A percentile compares a stretch with the other conserved stretches of the same genome.
These are phyloP conservation scores for Tricholoma hemisulphureum DNA, from an alignment of 768 basidiomycete genomes.

Conservation along the genomic window DNA sequence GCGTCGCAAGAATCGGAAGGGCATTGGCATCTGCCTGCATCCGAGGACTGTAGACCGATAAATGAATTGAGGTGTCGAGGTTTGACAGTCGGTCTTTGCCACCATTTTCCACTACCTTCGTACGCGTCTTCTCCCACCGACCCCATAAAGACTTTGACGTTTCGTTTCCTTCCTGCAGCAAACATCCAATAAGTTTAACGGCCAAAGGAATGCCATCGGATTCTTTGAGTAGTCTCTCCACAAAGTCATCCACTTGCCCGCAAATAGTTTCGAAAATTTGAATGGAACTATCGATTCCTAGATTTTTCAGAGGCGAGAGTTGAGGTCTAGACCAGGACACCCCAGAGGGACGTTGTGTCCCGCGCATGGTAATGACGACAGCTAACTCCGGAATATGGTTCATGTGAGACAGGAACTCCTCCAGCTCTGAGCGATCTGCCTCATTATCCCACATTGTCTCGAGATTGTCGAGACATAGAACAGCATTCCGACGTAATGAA, in stretches of 20 bases:
- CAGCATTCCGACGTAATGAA: not conserved
- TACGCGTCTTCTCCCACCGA: conserved; percentile 16
- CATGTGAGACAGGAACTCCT: conserved; percentile 1
- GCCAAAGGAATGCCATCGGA: not conserved
- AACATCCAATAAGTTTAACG: conserved; percentile 13
- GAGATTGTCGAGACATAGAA: conserved; percentile 8
- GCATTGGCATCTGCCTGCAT: conserved; percentile 15
- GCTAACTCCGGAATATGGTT: not conserved
- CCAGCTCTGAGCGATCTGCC: not conserved
- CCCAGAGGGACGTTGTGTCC: conserved; percentile 3
- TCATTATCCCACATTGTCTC: conserved; percentile 8
- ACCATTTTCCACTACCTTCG: conserved; percentile 17
- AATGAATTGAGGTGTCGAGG: conserved; percentile 19
- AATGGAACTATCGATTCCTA: not conserved
- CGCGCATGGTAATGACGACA: conserved; percentile 1
- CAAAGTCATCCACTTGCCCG: not conserved
- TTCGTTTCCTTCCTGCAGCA: conserved; percentile 19
- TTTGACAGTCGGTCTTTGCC: conserved; percentile 18
- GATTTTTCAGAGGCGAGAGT: not conserved
- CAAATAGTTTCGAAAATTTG: not conserved
- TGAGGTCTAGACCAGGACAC: not conserved
- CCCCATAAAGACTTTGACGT: conserved; percentile 16
- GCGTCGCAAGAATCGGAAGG: conserved; percentile 13
- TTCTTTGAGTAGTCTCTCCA: not conserved
- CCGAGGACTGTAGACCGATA: conserved; percentile 13